Evolutionary conservation across 169 alveolate species (phyloP).

Genomic region (Plasmodium gallinaceum): DNA sequence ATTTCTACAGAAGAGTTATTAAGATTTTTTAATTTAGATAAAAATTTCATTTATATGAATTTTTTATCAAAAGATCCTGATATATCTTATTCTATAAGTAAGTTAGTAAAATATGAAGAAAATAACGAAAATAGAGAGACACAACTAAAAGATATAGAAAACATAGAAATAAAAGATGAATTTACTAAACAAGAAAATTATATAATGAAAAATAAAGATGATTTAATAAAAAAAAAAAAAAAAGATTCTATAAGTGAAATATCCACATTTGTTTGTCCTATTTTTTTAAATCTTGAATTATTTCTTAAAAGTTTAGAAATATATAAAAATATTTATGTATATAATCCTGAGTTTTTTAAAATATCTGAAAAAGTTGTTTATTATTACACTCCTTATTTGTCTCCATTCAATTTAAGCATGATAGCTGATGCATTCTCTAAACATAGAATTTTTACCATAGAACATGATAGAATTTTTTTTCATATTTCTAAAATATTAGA

Average conservation of each 20-base stretch:
- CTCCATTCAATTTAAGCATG: slow-evolving; percentile 41
- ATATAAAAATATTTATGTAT: slow-evolving; percentile 57
- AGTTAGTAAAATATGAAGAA: not conserved
- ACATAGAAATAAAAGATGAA: too few relatives aligned
- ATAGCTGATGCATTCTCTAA: slow-evolving; percentile 74
- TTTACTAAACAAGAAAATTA: too few relatives aligned
- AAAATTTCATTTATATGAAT: not conserved
- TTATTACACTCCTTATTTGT: slow-evolving; percentile 67
- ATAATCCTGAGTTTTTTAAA: slow-evolving; percentile 51
- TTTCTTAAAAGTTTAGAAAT: slow-evolving; percentile 64
- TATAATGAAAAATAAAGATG: not conserved
- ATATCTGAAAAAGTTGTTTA: slow-evolving; percentile 61
- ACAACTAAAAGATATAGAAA: too few relatives aligned
- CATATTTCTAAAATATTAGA: slow-evolving; percentile 66
- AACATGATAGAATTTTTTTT: slow-evolving; percentile 69
- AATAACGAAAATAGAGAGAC: not conserved
- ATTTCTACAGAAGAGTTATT: slow-evolving; percentile 28
- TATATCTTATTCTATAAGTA: not conserved
- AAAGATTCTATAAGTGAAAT: not conserved
- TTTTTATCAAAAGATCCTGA: not conserved
- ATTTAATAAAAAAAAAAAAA: not conserved
- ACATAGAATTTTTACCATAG: slow-evolving; percentile 48
- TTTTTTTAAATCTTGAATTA: slow-evolving; percentile 53
- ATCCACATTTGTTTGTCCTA: slow-evolving; percentile 26
- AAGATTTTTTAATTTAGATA: slow-evolving; percentile 17